Conservation (phyloP, 1,284 basidiomycete genomes). For the Leccinum subfulvum region DNA sequence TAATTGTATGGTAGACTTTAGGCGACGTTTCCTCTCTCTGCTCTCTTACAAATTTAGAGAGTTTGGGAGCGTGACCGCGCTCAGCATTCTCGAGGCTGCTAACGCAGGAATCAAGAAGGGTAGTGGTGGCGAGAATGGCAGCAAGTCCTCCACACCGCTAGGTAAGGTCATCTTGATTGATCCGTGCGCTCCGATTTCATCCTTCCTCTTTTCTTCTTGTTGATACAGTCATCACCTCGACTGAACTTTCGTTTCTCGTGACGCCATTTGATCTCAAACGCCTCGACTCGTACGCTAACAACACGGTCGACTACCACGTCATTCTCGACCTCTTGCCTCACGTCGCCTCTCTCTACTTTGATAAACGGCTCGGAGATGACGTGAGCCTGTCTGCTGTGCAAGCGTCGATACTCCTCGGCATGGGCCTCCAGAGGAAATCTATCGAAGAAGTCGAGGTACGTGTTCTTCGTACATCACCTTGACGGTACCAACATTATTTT, state of each 20-base stretch:
- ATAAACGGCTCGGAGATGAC: constrained; percentile 63
- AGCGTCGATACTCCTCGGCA: constrained; percentile 82
- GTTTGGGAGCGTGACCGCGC: constrained; percentile 82
- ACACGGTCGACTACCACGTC: constrained; percentile 95
- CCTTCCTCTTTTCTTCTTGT: not conserved
- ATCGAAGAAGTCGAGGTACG: constrained; percentile 87
- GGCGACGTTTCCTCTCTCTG: constrained; percentile 85
- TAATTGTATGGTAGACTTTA: constrained; percentile 66
- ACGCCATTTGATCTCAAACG: constrained; percentile 97
- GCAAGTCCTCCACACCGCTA: constrained; percentile 35
- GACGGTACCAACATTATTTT: not conserved
- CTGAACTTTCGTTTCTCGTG: constrained; percentile 74
- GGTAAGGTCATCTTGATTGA: constrained; percentile 31
- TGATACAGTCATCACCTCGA: constrained; percentile 49
- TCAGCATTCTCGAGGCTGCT: constrained; percentile 87
- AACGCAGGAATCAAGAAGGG: constrained; percentile 62
- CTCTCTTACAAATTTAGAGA: constrained; percentile 95
- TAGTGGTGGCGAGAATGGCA: constrained; percentile 36
- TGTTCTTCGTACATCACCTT: not conserved
- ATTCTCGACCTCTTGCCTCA: constrained; percentile 89
- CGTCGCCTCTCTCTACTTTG: constrained; percentile 83
- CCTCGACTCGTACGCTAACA: constrained; percentile 93
- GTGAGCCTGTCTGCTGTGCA: constrained; percentile 81
- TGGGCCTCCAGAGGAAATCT: constrained; percentile 90
- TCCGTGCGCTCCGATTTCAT: not conserved